A percentile compares a stretch with the other conserved stretches of the same genome.
Evolutionary conservation across 768 basidiomycete species (phyloP).

Genomic region (Hemileccinum rubropunctum): DNA sequence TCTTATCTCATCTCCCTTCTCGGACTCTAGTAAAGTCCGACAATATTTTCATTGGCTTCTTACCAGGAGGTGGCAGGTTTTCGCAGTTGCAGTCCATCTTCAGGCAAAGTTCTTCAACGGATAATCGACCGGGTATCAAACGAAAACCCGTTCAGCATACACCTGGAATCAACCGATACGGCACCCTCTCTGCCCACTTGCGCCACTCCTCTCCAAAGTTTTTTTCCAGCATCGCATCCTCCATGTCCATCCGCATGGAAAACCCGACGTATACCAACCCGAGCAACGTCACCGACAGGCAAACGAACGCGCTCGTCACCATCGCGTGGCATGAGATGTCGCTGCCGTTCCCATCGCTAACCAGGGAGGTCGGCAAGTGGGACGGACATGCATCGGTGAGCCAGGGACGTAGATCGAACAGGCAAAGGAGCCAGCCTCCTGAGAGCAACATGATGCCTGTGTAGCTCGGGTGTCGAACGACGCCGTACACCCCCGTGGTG

Average conservation of each 20-base stretch:
- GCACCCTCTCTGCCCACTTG: conserved; percentile 12
- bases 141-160: not conserved
- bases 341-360: not conserved
- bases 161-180: conserved; percentile 15
- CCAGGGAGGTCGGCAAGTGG: not conserved
- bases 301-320: not conserved
- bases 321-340: not conserved
- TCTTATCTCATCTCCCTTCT: too few relatives aligned
- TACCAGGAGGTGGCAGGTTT: too few relatives aligned
- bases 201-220: conserved; percentile 20
- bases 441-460: not conserved
- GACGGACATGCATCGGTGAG: not conserved
- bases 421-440: conserved; percentile 1
- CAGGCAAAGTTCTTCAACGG: too few relatives aligned
- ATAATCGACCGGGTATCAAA: too few relatives aligned
- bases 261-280: not conserved
- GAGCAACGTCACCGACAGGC: not conserved
- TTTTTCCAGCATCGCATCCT: conserved; percentile 16
- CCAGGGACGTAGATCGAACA: conserved; percentile 3
- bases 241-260: conserved; percentile 15
- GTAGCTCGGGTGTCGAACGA: conserved; percentile 34
- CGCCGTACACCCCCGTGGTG: conserved; percentile 23
- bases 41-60: too few relatives aligned
- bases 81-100: too few relatives aligned
- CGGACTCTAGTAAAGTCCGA: too few relatives aligned